These are phyloP conservation scores for Leptodontidium sp. DNA, from an alignment of 2,329 filamentous ascomycete species.

Conservation along the genomic window DNA sequence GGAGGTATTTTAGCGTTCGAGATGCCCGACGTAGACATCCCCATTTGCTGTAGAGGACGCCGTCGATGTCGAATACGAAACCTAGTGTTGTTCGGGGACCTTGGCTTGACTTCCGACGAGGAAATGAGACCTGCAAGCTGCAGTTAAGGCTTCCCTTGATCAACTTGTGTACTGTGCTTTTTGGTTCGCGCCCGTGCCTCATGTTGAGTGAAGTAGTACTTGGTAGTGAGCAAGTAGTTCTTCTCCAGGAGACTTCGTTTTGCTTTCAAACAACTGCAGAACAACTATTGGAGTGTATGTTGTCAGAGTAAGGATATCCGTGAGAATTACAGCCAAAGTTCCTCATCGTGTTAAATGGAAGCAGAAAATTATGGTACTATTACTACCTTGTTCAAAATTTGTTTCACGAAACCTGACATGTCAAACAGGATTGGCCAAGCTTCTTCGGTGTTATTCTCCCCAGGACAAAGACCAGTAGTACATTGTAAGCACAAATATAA, in stretches of 20 bases:
- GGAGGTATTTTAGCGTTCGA: background rate
- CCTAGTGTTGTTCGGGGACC: background rate
- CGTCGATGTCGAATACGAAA: background rate
- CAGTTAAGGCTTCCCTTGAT: background rate
- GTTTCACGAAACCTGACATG: too few species aligned
- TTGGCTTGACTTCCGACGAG: background rate
- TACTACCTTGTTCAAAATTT: too few species aligned
- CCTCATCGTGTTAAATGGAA: too few species aligned
- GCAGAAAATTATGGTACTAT: too few species aligned
- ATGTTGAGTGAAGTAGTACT: background rate
- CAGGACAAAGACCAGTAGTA: too few species aligned
- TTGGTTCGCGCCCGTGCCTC: background rate
- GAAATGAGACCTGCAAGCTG: background rate
- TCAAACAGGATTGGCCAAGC: too few species aligned
- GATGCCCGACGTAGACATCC: background rate
- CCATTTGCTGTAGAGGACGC: background rate
- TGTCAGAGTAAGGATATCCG: too few species aligned
- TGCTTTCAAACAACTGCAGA: background rate
- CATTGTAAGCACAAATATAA: too few species aligned
- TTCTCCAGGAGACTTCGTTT: background rate
- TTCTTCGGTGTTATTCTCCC: too few species aligned
- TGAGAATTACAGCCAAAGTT: too few species aligned
- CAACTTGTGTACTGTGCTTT: background rate
- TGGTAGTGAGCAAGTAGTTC: too few species aligned
- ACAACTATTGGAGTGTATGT: too few species aligned